Evolutionary conservation across 2,329 filamentous ascomycete species (phyloP).

Genomic region (Domatiomyces globalis): DNA sequence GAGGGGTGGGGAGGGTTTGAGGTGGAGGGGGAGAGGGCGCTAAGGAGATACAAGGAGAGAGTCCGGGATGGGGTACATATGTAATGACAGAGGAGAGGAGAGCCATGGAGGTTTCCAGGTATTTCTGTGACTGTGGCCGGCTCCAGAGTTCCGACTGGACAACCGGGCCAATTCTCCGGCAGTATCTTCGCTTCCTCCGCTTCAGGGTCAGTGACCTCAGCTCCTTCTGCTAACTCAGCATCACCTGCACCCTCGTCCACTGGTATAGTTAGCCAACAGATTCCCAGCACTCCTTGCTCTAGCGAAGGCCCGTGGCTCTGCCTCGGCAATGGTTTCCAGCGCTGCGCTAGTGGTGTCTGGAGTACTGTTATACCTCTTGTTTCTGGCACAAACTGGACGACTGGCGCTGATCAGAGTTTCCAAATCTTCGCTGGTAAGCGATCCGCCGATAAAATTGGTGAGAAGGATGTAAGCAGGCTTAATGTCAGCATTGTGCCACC

Average conservation of each 20-base stretch:
- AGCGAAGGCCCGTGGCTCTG: slow-evolving; percentile 47
- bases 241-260: slow-evolving; percentile 20
- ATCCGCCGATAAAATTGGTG: slow-evolving; percentile 1
- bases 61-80: no score
- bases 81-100: no score
- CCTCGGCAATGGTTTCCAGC: slow-evolving; percentile 45
- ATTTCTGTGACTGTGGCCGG: no score
- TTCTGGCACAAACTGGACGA: slow-evolving; percentile 39
- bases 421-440: background rate
- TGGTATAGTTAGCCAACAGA: slow-evolving; percentile 18
- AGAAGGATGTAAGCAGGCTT: background rate
- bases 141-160: no score
- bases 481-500: background rate
- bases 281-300: slow-evolving; percentile 34
- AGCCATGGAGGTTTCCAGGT: no score
- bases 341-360: slow-evolving; percentile 41
- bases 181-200: slow-evolving; percentile 1
- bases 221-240: slow-evolving; percentile 5
- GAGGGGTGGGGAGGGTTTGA: no score
- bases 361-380: slow-evolving; percentile 33
- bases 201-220: slow-evolving; percentile 3
- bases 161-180: no score
- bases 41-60: no score
- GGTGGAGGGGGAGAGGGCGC: no score
- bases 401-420: slow-evolving; percentile 20